Evolutionary conservation across 371 early-diverging fungal genomes (phyloP), one percentile per base, ranked within the genome.

Genomic region (Rhizopus stolonifer): DNA sequence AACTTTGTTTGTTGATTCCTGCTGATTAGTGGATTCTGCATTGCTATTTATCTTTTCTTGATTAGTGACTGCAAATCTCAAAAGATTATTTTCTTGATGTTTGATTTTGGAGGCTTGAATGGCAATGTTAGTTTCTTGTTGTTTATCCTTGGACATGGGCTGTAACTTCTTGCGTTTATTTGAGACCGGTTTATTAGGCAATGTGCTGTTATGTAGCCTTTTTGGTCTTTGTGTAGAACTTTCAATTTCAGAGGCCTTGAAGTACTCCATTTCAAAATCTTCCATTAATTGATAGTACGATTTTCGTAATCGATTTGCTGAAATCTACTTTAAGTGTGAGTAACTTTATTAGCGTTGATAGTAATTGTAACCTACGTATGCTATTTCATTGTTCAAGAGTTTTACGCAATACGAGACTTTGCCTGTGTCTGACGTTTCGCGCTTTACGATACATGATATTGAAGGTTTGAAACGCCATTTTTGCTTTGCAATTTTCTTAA

Each of bases 351-450:
- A 17, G 15, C 10, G 31, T 29, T 10, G 31, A 29, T 29, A 10
- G 31, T 4, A 29, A 7, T 19, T 23, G 15, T 24, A 10, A 15
- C n/a, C 10, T 50, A 60, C 61, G 46, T 46, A 21, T 39, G 18
- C 25, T 46, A 29, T 34, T 25, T 54, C 46, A 19, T 46, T 46
- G 21, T 46, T 46, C 23, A 26, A 31, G 14, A 60, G 55, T 11
- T 34, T 8, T 2, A 60, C 61, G n/a, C n/a, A 21, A n/a, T 55
- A 60, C 10, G 24, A 24, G 1, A 40, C 46, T 39, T 39, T 46
- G 25, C 61, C 55, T 2, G 9, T 34, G 24, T 21, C 22, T 18
- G 58, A 23, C 13, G 24, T 40, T 24, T 26, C 7, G 8, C 46
- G 38, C 3, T 22, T 21, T 1, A 36, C 0, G 11, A 58, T 51